Percentiles rank a stretch among this genome's conserved stretches.
phyloP scores from a whole-genome alignment of 2,329 filamentous ascomycete genomes.

The Pyrenochaeta sp. region DNA sequence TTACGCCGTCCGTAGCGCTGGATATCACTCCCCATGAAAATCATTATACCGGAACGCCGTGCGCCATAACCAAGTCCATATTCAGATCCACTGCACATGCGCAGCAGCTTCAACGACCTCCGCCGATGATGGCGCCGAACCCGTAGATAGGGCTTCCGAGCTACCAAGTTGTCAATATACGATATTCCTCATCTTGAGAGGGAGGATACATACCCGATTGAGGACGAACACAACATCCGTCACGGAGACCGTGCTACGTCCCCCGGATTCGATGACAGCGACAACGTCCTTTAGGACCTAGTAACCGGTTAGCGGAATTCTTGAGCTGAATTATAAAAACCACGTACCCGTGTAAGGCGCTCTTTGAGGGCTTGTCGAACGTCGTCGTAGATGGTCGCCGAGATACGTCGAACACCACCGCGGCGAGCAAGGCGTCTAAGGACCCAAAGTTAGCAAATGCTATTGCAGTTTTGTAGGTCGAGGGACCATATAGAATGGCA shows the following conservation, averaged over 20 bases:
- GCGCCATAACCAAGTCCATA: too few relatives aligned
- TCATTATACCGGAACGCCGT: too few relatives aligned
- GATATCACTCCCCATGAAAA: too few relatives aligned
- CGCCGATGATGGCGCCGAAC: too few relatives aligned
- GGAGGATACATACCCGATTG: slow-evolving; percentile 31
- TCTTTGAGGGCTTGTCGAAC: slow-evolving; percentile 60
- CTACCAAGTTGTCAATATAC: slow-evolving; percentile 14
- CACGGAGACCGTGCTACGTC: slow-evolving; percentile 39
- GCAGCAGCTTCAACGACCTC: too few relatives aligned
- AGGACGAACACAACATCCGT: slow-evolving; percentile 41
- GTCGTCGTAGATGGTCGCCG: slow-evolving; percentile 69
- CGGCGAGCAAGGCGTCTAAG: slow-evolving; percentile 72
- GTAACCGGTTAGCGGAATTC: background rate
- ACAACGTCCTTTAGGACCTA: slow-evolving; percentile 35
- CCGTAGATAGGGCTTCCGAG: slow-evolving; percentile 29
- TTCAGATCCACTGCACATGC: too few relatives aligned
- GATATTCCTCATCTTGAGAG: background rate
- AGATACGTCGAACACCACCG: slow-evolving; percentile 79
- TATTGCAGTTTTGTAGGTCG: background rate
- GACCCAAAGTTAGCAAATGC: slow-evolving; percentile 11
- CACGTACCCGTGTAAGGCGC: slow-evolving; percentile 51
- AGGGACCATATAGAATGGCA: background rate
- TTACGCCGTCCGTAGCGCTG: too few relatives aligned
- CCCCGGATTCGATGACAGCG: slow-evolving; percentile 33
- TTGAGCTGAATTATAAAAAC: too few relatives aligned